Percentiles rank a stretch among this genome's conserved stretches.
Evolutionary conservation across 129 eudicot species (phyloP).

Genomic region (Glebionis coronaria): DNA sequence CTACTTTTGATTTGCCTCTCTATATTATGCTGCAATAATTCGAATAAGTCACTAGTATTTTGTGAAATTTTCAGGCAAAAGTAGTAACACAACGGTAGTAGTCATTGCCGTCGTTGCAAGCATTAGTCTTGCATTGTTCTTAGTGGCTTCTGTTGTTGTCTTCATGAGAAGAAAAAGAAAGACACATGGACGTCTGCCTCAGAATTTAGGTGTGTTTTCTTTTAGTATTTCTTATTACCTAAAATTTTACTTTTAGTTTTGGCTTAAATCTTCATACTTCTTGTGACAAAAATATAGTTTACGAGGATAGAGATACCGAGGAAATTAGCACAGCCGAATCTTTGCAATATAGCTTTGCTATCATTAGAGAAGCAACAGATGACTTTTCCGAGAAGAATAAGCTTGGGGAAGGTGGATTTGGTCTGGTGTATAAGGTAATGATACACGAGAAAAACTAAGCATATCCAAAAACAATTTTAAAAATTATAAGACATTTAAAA

Average conservation of each 20-base stretch:
- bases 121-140: conserved; percentile 4
- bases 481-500: not conserved
- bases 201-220: not conserved
- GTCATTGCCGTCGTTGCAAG: conserved; percentile 8
- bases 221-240: not conserved
- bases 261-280: not conserved
- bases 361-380: conserved; percentile 29
- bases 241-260: not conserved
- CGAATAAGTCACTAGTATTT: not conserved
- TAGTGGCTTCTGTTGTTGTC: conserved; percentile 1
- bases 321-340: conserved; percentile 34
- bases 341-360: conserved; percentile 37
- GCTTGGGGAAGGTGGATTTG: conserved; percentile 41
- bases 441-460: no score
- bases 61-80: conserved; percentile 22
- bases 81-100: conserved; percentile 7
- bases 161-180: conserved; percentile 24
- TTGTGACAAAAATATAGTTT: conserved; percentile 8
- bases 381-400: conserved; percentile 35
- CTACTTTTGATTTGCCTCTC: no score
- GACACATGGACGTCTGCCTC: not conserved
- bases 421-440: conserved; percentile 41
- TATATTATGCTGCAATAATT: not conserved
- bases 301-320: not conserved
- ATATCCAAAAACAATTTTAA: no score